Base-by-base conservation (phyloP, 2,329 filamentous ascomycete genomes). In the Paraconiothyrium brasiliense region DNA sequence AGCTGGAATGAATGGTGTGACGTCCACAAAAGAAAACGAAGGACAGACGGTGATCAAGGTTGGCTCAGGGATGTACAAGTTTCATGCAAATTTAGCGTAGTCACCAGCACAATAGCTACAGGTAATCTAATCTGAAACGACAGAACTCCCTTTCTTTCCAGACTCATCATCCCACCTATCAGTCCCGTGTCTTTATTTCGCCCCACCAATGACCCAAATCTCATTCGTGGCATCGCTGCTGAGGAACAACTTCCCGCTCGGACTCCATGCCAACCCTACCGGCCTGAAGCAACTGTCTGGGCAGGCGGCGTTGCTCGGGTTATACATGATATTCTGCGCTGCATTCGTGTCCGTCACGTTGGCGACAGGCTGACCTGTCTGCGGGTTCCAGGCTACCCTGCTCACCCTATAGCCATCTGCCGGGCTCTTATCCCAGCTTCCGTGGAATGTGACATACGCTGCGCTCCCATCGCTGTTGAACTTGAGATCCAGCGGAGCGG, bases 381-480 rank as follows among this genome's bases (percentile, higher is more conserved):
- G 46, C 41, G 80, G 74, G 34, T 69, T 39, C 39, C 69, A 58
- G 14, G 57, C 58, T 14, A 72, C 61, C n/a, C 62, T 59, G 49
- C 59, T 63, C 14, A 72, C 49, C 16, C 69, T 57, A 49, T 63
- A 71, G 8, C 69, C 69, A 57, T 71, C 68, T 2, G 69, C 60
- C 27, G 63, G 62, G 6, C n/a, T 39, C 10, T 57, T 60, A 49
- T 71, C 59, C 67, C 67, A 92, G 75, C 85, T 89, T 8, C 90
- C 90, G 74, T 92, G 90, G 77, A 92, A 92, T 0, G 86, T 82
- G 30, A 93, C 79, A 74, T 86, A 92, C 0, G 88, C 89, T 3
- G 80, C 76, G 3, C 80, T 82, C 8, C 82, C 83, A 47, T 84
- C 85, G 46, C 79, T 66, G 63, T 84, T 81, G 78, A 93, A 92